Base-by-base conservation (phyloP, 805 yeast species). In the Schizosaccharomyces pombe region DNA sequence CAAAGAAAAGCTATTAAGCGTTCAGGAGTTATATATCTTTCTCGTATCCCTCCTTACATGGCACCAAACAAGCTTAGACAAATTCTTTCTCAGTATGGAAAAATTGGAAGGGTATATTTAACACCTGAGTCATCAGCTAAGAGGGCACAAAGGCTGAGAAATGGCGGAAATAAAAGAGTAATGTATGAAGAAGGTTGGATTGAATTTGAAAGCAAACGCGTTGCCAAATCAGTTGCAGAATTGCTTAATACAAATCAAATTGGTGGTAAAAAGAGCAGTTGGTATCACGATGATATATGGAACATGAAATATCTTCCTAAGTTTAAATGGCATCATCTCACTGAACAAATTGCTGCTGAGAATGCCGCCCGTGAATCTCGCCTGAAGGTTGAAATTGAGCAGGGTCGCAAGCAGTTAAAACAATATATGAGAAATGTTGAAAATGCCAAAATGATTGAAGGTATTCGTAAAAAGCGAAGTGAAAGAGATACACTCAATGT, bases 21-120 rank as follows among this genome's bases (percentile, higher is more conserved):
- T 60, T 80, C 95, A 0, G 98, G 98, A 4, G 95, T 91, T 1
- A 80, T 94, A n/a, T 91, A 91, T 61, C 66, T 91, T 2, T 86
- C 96, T 0, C 75, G 80, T 53, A 76, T 91, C 8, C 98, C 98
- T 0, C 98, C 98, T 28, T 91, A 82, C 64, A 91, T 91, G 98
- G 87, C 87, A 64, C 97, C 98, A 0, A 77, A 81, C 1, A 91
- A 86, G 64, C 71, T 91, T 67, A 74, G 94, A 61, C 91, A 86
- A 54, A 75, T 91, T 11, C 69, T 91, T 33, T 66, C 79, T 3
- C 71, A 85, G 57, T 91, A 89, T 67, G 98, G 98, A 9, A 78
- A 77, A 57, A 74, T 89, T n/a, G 94, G 85, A 61, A 72, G 97
- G 58, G 69, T 91, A 5, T 91, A 82, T 64, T 68, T 91, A 58